Evolutionary conservation across 768 basidiomycete species (phyloP).

Genomic region (Gloeophyllum trabeum): DNA sequence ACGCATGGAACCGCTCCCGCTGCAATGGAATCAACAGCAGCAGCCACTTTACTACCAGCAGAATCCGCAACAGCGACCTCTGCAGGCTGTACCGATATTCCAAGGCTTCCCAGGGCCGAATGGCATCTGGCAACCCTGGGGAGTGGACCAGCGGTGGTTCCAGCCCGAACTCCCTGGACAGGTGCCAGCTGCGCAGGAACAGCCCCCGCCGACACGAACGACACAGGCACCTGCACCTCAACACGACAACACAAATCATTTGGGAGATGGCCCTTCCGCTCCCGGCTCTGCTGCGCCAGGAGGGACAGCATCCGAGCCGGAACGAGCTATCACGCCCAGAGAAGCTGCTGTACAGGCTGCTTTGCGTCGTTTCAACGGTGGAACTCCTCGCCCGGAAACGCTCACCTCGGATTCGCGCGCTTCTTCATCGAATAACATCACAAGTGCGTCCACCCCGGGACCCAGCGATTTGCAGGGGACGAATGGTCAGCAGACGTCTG

Average conservation of each 20-base stretch:
- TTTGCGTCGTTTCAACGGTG: slow-evolving; percentile 32
- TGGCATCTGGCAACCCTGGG: slow-evolving; percentile 60
- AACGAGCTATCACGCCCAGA: slow-evolving; percentile 20
- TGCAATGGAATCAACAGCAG: too few relatives aligned
- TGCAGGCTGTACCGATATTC: slow-evolving; percentile 32
- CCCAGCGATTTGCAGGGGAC: too few relatives aligned
- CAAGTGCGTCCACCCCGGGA: too few relatives aligned
- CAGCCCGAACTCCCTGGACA: slow-evolving; percentile 6
- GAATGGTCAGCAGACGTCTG: too few relatives aligned
- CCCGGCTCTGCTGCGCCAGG: slow-evolving; percentile 1
- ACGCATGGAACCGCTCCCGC: too few relatives aligned
- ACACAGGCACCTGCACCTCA: slow-evolving; percentile 7
- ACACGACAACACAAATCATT: slow-evolving; percentile 5
- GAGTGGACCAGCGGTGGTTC: slow-evolving; percentile 23
- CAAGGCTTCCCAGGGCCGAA: slow-evolving; percentile 55
- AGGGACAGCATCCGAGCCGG: slow-evolving; percentile 8
- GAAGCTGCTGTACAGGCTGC: slow-evolving; percentile 63
- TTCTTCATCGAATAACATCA: too few relatives aligned
- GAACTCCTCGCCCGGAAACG: background rate
- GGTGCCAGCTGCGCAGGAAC: slow-evolving; percentile 6
- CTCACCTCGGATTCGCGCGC: background rate
- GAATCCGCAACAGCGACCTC: background rate
- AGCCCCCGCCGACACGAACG: slow-evolving; percentile 7
- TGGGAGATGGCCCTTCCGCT: slow-evolving; percentile 6
- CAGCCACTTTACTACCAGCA: too few relatives aligned